Conservation (phyloP, 2,329 filamentous ascomycete genomes). For the Westerdykella aurantiaca region DNA sequence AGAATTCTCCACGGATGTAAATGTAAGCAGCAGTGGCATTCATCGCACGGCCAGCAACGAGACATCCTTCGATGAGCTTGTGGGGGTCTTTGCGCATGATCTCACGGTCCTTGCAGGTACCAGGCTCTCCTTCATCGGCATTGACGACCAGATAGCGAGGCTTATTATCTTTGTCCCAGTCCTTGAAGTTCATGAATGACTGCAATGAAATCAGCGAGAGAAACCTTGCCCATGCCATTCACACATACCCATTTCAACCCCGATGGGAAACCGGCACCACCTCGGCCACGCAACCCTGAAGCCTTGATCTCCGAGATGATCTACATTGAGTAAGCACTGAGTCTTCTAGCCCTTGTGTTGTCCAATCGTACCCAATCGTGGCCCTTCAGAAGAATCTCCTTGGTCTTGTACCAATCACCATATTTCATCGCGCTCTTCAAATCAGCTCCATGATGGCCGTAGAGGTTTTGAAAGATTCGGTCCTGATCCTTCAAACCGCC, state of each 20-base stretch:
- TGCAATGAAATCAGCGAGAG: constrained; percentile 38
- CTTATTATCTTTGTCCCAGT: constrained; percentile 96
- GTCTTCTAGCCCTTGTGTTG: not conserved
- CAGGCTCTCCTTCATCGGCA: constrained; percentile 96
- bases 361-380: constrained; percentile 72
- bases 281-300: constrained; percentile 89
- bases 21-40: constrained; percentile 98
- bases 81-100: constrained; percentile 99
- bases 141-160: constrained; percentile 97
- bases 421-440: constrained; percentile 94
- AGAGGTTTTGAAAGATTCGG: constrained; percentile 98
- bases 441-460: constrained; percentile 85
- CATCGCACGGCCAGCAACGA: constrained; percentile 95
- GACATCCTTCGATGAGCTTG: constrained; percentile 95
- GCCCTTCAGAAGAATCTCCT: constrained; percentile 94
- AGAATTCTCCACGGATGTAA: constrained; percentile 98
- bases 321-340: constrained; percentile 39
- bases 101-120: constrained; percentile 98
- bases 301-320: constrained; percentile 97
- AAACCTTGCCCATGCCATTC: not conserved
- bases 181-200: constrained; percentile 99
- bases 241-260: constrained; percentile 94
- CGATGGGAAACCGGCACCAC: constrained; percentile 95
- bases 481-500: constrained; percentile 93
- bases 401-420: constrained; percentile 99